These are phyloP conservation scores for Fagus sylvatica DNA, from an alignment of 306 rosid species.

Conservation along the genomic window DNA sequence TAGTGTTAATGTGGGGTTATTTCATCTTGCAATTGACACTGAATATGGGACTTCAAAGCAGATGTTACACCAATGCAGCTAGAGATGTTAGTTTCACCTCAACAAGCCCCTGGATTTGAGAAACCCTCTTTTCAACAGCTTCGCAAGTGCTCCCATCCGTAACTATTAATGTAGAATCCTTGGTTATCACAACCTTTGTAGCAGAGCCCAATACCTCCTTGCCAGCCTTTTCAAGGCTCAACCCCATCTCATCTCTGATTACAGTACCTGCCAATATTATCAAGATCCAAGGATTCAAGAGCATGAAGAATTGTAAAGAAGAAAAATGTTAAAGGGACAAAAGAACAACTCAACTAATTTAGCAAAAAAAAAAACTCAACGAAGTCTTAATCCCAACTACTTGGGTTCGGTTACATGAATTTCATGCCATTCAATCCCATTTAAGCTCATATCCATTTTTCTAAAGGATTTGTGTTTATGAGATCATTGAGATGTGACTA, in stretches of 20 bases:
- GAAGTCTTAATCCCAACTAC: background rate
- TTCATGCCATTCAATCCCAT: background rate
- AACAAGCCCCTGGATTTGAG: constrained; percentile 63
- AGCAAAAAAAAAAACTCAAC: too few relatives aligned
- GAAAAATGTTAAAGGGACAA: background rate
- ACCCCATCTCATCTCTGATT: constrained; percentile 80
- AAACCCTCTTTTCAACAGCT: constrained; percentile 70
- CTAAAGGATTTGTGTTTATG: background rate
- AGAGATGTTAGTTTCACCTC: constrained; percentile 52
- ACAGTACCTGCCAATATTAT: constrained; percentile 64
- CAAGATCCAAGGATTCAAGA: constrained; percentile 7
- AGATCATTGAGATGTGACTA: background rate
- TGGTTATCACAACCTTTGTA: constrained; percentile 71
- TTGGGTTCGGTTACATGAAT: background rate
- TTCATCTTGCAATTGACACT: background rate
- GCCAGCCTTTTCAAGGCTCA: constrained; percentile 66
- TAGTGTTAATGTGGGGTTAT: background rate
- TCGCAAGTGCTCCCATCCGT: constrained; percentile 69
- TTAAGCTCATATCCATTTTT: background rate
- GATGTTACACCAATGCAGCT: background rate
- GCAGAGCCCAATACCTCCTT: constrained; percentile 66
- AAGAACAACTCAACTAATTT: background rate
- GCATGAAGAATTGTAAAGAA: constrained; percentile 12
- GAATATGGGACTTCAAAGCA: constrained; percentile 11
- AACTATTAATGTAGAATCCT: constrained; percentile 77